A percentile compares a stretch with the other conserved stretches of the same genome.
These are phyloP conservation scores for Claviceps purpurea DNA, from an alignment of 2,329 filamentous ascomycete species.

Conservation along the genomic window DNA sequence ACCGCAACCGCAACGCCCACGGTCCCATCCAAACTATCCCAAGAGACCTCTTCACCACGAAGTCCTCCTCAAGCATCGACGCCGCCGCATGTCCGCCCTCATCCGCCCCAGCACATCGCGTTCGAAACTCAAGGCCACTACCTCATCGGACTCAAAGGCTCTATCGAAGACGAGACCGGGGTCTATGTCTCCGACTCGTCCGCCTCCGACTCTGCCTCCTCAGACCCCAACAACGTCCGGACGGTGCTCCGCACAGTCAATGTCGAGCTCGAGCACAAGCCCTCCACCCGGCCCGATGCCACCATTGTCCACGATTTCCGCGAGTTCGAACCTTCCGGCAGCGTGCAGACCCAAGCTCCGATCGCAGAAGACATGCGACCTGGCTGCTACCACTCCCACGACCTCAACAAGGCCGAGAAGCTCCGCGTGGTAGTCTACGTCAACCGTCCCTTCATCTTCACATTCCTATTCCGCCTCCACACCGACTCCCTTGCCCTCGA, in stretches of 20 bases:
- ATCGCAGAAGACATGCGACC: conserved; percentile 20
- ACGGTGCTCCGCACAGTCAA: conserved; percentile 53
- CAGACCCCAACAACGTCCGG: conserved; percentile 36
- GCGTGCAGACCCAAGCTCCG: conserved; percentile 19
- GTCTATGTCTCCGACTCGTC: conserved; percentile 17
- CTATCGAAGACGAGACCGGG: conserved; percentile 35
- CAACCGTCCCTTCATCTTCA: conserved; percentile 63
- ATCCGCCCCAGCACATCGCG: conserved; percentile 7
- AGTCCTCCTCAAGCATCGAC: neutral
- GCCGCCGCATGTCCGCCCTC: conserved; percentile 3
- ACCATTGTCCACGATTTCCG: conserved; percentile 33
- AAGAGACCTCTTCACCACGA: neutral
- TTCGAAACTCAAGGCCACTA: conserved; percentile 35
- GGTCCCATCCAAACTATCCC: conserved; percentile 2
- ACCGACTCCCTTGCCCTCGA: conserved; percentile 45
- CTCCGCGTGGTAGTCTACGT: conserved; percentile 61
- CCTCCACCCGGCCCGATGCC: conserved; percentile 25
- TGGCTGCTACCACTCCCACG: conserved; percentile 25
- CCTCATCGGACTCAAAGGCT: conserved; percentile 54
- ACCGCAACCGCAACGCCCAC: conserved; percentile 5
- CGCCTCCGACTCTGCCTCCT: conserved; percentile 10
- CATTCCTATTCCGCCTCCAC: conserved; percentile 51
- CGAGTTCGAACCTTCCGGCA: conserved; percentile 27
- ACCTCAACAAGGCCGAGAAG: conserved; percentile 40
- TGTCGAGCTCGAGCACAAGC: conserved; percentile 43